phyloP scores from a whole-genome alignment of 2,329 filamentous ascomycete genomes.

The Aspergillus fischeri region DNA sequence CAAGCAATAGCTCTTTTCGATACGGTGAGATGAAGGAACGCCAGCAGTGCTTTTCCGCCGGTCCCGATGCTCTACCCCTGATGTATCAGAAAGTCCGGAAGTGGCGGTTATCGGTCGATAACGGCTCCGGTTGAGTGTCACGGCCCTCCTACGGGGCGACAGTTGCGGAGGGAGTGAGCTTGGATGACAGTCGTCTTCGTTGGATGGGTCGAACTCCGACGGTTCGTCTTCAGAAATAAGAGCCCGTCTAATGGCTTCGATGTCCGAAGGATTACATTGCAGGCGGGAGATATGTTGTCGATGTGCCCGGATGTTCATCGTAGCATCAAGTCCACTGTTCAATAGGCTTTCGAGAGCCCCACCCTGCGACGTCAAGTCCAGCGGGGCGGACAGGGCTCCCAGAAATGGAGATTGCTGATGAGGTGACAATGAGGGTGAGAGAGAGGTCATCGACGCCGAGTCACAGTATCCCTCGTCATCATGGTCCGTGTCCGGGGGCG shows the following conservation, averaged over 20 bases:
- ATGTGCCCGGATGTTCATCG: slow-evolving; percentile 29
- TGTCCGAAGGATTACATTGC: slow-evolving; percentile 34
- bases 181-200: slow-evolving; percentile 35
- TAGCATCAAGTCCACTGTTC: slow-evolving; percentile 12
- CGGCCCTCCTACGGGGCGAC: slow-evolving; percentile 28
- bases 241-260: slow-evolving; percentile 37
- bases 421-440: slow-evolving; percentile 49
- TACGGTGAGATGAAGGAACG: slow-evolving; percentile 23
- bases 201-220: slow-evolving; percentile 7
- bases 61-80: slow-evolving; percentile 6
- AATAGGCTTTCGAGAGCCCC: background rate
- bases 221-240: slow-evolving; percentile 27
- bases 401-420: slow-evolving; percentile 23
- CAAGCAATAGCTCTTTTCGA: slow-evolving; percentile 31
- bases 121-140: slow-evolving; percentile 26
- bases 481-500: slow-evolving; percentile 37
- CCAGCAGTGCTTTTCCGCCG: slow-evolving; percentile 28
- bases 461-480: slow-evolving; percentile 37
- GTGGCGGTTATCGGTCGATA: slow-evolving; percentile 21
- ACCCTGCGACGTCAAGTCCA: slow-evolving; percentile 17
- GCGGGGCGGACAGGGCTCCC: slow-evolving; percentile 28
- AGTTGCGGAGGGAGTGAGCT: slow-evolving; percentile 34
- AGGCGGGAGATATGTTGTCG: slow-evolving; percentile 39
- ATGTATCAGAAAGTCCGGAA: background rate
- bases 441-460: slow-evolving; percentile 59